A percentile compares a stretch with the other conserved stretches of the same genome.
phyloP scores from a whole-genome alignment of 345 rosid species.

The Dipteronia sinensis region DNA sequence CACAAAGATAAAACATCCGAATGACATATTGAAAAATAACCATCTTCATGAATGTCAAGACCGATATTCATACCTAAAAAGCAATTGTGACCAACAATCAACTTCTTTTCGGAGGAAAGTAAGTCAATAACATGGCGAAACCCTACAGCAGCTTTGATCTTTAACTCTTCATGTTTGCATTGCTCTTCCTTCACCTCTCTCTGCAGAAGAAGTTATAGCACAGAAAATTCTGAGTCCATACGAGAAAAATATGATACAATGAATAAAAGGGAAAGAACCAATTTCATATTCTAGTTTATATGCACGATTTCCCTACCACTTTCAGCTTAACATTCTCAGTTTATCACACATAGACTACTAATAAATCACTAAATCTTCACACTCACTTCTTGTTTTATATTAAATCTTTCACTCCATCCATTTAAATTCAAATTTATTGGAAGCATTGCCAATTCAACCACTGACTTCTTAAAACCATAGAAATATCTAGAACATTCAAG shows the following conservation, averaged over 20 bases:
- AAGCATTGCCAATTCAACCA: background rate
- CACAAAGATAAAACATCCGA: slow-evolving; percentile 25
- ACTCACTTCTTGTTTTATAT: background rate
- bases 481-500: background rate
- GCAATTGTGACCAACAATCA: slow-evolving; percentile 93
- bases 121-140: slow-evolving; percentile 91
- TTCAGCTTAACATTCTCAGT: background rate
- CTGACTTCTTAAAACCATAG: background rate
- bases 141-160: slow-evolving; percentile 69
- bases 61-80: slow-evolving; percentile 62
- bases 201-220: slow-evolving; percentile 35
- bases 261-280: background rate
- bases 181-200: slow-evolving; percentile 70
- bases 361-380: background rate
- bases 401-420: background rate
- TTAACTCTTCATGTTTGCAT: slow-evolving; percentile 49
- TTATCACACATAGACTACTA: background rate
- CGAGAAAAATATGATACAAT: background rate
- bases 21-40: slow-evolving; percentile 16
- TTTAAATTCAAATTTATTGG: background rate
- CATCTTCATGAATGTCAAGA: slow-evolving; percentile 20
- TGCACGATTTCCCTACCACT: background rate
- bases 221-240: background rate
- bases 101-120: slow-evolving; percentile 78
- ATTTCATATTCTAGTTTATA: slow-evolving; percentile 6